Percentiles rank a stretch among this genome's conserved stretches.
Evolutionary conservation across 1,284 basidiomycete genomes (phyloP).

Genomic region (Puccinia hordei): DNA sequence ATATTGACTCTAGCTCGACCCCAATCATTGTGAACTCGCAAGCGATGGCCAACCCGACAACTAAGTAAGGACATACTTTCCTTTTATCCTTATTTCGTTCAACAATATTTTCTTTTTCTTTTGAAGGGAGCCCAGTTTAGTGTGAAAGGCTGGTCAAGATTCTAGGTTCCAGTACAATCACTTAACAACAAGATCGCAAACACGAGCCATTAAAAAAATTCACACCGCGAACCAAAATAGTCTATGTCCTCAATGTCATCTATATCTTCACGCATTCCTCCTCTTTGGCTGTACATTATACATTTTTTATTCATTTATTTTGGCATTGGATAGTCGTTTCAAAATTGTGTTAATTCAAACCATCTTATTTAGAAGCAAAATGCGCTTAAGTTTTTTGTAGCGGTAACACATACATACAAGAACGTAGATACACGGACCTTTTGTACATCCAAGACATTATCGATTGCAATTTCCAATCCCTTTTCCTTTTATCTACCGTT

Average conservation of each 20-base stretch:
- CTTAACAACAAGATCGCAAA: too few species aligned
- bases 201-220: neutral
- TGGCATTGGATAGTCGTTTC: neutral
- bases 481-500: neutral
- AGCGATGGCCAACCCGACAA: neutral
- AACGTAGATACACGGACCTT: neutral
- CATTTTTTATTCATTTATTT: too few species aligned
- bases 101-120: neutral
- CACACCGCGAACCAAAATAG: neutral
- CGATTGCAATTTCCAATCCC: conserved; percentile 1
- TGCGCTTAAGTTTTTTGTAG: neutral
- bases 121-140: too few species aligned
- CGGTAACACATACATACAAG: neutral
- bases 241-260: neutral
- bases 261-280: neutral
- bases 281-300: neutral
- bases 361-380: neutral
- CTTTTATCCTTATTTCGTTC: neutral
- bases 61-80: neutral
- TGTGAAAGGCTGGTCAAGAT: too few species aligned
- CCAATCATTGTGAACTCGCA: conserved; percentile 12
- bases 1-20: neutral
- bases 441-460: neutral
- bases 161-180: too few species aligned
- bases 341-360: neutral